Evolutionary conservation across 371 early-diverging fungal genomes (phyloP).

Genomic region (Mucor velutinosus): DNA sequence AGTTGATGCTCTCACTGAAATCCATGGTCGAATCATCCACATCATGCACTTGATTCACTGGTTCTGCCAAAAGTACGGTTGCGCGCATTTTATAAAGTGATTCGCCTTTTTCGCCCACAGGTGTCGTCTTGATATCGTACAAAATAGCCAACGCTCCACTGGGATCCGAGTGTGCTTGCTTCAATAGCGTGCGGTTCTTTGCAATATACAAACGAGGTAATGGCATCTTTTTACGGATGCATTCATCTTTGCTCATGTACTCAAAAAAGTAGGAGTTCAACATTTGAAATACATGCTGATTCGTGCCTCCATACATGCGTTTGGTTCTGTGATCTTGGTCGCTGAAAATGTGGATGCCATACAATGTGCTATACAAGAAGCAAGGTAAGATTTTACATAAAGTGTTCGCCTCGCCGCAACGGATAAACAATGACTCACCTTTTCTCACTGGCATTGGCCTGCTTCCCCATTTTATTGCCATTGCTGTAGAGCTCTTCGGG

Average conservation of each 20-base stretch:
- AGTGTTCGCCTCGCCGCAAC: background rate
- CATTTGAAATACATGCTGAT: conserved; percentile 34
- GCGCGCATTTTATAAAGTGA: conserved; percentile 18
- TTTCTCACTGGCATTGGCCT: background rate
- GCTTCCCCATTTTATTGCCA: background rate
- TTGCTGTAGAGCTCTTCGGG: conserved; percentile 4
- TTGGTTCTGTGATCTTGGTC: conserved; percentile 24
- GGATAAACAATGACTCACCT: background rate
- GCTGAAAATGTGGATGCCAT: conserved; percentile 35
- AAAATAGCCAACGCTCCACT: conserved; percentile 33
- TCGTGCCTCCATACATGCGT: conserved; percentile 31
- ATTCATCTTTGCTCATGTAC: conserved; percentile 11
- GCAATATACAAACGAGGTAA: conserved; percentile 48
- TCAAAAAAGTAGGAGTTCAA: conserved; percentile 39
- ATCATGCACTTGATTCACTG: conserved; percentile 34
- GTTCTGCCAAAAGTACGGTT: conserved; percentile 35
- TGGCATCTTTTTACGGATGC: conserved; percentile 13
- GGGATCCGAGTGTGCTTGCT: conserved; percentile 31
- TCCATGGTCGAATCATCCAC: conserved; percentile 31
- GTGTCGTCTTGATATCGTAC: conserved; percentile 23
- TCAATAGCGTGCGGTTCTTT: conserved; percentile 43
- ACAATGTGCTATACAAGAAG: conserved; percentile 20
- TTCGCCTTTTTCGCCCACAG: background rate
- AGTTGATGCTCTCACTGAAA: conserved; percentile 24
- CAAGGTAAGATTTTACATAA: no score